These are phyloP conservation scores for Backusella psychrophila DNA, from an alignment of 192 early-diverging fungal genomes.

Conservation along the genomic window DNA sequence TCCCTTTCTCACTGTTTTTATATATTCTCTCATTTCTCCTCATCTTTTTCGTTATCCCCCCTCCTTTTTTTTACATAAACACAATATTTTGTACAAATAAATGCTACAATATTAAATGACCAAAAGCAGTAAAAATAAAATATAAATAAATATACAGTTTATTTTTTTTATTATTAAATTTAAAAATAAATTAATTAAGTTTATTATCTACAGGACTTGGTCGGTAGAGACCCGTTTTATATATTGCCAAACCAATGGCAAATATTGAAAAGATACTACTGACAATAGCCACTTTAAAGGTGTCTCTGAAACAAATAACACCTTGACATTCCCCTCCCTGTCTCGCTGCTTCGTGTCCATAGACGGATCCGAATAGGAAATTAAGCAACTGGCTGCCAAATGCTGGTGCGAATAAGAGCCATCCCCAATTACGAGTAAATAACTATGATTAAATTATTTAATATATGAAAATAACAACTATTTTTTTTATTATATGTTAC, in stretches of 20 bases:
- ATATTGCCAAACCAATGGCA: background rate
- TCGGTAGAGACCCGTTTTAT: conserved; percentile 1
- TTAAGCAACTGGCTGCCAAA: conserved; percentile 33
- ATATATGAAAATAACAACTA: background rate
- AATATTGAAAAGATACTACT: background rate
- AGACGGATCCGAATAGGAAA: conserved; percentile 33
- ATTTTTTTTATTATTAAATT: background rate
- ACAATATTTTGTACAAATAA: too few species aligned
- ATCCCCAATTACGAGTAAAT: conserved; percentile 38
- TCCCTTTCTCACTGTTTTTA: background rate
- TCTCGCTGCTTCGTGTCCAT: conserved; percentile 20
- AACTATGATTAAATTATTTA: conserved; percentile 4
- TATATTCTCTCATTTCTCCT: background rate
- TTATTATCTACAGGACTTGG: background rate
- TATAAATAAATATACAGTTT: background rate
- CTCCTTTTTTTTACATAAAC: too few species aligned
- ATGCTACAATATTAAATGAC: background rate
- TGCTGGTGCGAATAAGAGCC: conserved; percentile 34
- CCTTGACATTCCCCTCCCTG: conserved; percentile 29
- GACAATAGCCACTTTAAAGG: conserved; percentile 18
- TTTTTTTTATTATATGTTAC: background rate
- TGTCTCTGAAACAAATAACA: conserved; percentile 13
- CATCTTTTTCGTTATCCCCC: too few species aligned
- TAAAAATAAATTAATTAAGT: background rate
- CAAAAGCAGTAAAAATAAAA: background rate